Conservation (phyloP, 805 yeast species). For the Cyberlindnera euphorbiae region DNA sequence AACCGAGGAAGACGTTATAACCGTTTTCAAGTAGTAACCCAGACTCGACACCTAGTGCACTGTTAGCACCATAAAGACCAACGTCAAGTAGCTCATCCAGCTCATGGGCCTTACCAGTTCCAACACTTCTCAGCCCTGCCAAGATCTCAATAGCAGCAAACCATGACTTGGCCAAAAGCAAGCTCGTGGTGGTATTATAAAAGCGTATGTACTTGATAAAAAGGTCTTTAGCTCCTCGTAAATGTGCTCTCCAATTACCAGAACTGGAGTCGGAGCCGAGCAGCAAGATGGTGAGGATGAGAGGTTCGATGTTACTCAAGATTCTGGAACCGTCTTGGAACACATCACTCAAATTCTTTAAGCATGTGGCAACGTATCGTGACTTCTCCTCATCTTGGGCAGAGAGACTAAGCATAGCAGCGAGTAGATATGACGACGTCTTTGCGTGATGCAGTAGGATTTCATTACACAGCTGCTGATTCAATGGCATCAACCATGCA, state of each 20-base stretch:
- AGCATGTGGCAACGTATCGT: slow-evolving; percentile 46
- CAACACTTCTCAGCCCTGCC: slow-evolving; percentile 51
- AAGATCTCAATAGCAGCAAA: slow-evolving; percentile 51
- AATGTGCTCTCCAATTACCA: slow-evolving; percentile 56
- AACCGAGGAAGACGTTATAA: slow-evolving; percentile 26
- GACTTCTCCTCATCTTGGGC: slow-evolving; percentile 36
- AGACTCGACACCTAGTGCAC: slow-evolving; percentile 19
- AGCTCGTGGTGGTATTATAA: slow-evolving; percentile 27
- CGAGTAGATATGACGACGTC: slow-evolving; percentile 45
- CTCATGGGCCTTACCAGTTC: slow-evolving; percentile 45
- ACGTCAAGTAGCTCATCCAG: slow-evolving; percentile 31
- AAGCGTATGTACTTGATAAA: slow-evolving; percentile 40
- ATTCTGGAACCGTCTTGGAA: slow-evolving; percentile 37
- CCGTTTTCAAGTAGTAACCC: slow-evolving; percentile 25
- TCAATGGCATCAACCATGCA: slow-evolving; percentile 23
- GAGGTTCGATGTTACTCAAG: slow-evolving; percentile 56
- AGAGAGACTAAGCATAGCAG: slow-evolving; percentile 55
- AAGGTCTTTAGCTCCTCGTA: slow-evolving; percentile 63
- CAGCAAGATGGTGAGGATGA: slow-evolving; percentile 58
- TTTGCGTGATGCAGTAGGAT: slow-evolving; percentile 45
- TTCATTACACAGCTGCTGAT: slow-evolving; percentile 45
- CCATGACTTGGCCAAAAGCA: slow-evolving; percentile 49
- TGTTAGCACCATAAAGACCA: slow-evolving; percentile 21
- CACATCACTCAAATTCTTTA: slow-evolving; percentile 37
- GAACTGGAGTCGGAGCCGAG: slow-evolving; percentile 58